These are phyloP conservation scores for Alternaria arborescens DNA, from an alignment of 2,329 filamentous ascomycete species.

Conservation along the genomic window DNA sequence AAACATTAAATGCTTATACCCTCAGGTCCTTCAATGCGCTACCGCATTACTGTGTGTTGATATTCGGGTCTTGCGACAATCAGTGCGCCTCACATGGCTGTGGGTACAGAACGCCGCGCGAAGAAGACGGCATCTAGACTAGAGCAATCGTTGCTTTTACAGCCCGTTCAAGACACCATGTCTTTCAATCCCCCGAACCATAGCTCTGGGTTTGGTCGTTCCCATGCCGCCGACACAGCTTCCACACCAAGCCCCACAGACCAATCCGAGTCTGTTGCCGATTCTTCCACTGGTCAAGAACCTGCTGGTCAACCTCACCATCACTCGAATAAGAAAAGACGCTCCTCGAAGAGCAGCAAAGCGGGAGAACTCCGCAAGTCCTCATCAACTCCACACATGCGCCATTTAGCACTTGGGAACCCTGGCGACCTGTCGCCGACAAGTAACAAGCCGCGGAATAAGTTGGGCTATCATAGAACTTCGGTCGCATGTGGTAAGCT, in stretches of 20 bases:
- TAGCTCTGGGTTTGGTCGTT: constrained; percentile 35
- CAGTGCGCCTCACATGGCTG: constrained; percentile 50
- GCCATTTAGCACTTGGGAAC: constrained; percentile 49
- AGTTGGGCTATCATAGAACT: constrained; percentile 93
- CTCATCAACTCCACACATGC: constrained; percentile 59
- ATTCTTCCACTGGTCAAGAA: constrained; percentile 31
- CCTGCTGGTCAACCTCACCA: constrained; percentile 30
- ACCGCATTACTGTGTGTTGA: constrained; percentile 31
- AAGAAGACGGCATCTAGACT: constrained; percentile 46
- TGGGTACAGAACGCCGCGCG: constrained; percentile 47
- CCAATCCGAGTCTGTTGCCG: constrained; percentile 27
- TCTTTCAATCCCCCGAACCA: constrained; percentile 44
- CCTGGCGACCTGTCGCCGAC: constrained; percentile 56
- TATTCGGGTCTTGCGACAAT: constrained; percentile 38
- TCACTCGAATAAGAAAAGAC: constrained; percentile 47
- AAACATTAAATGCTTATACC: constrained; percentile 42
- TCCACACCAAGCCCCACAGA: constrained; percentile 34
- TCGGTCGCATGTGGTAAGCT: constrained; percentile 94
- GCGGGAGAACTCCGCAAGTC: constrained; percentile 53
- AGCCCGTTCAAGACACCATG: constrained; percentile 46
- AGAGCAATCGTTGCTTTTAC: constrained; percentile 45
- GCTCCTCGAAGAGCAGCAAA: constrained; percentile 52
- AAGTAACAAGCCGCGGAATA: constrained; percentile 80
- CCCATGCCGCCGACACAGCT: constrained; percentile 34
- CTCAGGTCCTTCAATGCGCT: constrained; percentile 43